Base-by-base conservation (phyloP, 2,329 filamentous ascomycete species). In the Diaporthe sp. region DNA sequence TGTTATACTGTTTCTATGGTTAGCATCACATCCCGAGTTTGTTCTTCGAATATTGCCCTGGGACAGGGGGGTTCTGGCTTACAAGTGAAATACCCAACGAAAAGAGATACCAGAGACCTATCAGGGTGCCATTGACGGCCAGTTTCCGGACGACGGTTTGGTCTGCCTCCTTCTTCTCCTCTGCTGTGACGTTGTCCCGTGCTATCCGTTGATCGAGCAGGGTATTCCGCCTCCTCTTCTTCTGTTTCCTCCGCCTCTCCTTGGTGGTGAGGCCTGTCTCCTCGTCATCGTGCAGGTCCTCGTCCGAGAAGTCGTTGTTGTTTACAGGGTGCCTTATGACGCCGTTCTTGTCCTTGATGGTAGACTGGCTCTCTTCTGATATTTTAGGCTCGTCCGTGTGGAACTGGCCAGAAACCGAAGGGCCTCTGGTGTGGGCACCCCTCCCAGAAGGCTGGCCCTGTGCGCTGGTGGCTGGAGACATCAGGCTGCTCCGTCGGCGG, bases 11-110 rank as follows among this genome's bases (percentile, higher is more conserved):
- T 68, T 44, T 19, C 13, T 5, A 34, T 28, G 22, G 31, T 77
- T 12, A 77, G 76, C 31, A 73, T 34, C 28, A 22, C 42, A 28
- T n/a, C 1, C 7, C 22, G 6, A n/a, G 28, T 4, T 13, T 4
- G 34, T 17, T 19, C 2, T 31, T 61, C 13, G 28, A 10, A 5
- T 4, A n/a, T 28, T 9, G 39, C 1, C 3, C 13, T 28, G 42
- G 17, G 12, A 51, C 15, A 37, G 55, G 42, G 42, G 4, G 13
- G 12, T 28, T 57, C 71, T 55, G 55, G 87, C 93, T 87, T 89
- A 96, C 94, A 80, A 98, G 90, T 77, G 95, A 98, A 83, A 98
- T 98, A 68, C 94, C 95, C 78, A 98, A 90, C 25, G 96, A 98
- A 85, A 98, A 98, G 53, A 95, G 86, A 78, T 92, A 97, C 96